Conservation (phyloP, 2,329 filamentous ascomycete species). For the Byssothecium circinans region DNA sequence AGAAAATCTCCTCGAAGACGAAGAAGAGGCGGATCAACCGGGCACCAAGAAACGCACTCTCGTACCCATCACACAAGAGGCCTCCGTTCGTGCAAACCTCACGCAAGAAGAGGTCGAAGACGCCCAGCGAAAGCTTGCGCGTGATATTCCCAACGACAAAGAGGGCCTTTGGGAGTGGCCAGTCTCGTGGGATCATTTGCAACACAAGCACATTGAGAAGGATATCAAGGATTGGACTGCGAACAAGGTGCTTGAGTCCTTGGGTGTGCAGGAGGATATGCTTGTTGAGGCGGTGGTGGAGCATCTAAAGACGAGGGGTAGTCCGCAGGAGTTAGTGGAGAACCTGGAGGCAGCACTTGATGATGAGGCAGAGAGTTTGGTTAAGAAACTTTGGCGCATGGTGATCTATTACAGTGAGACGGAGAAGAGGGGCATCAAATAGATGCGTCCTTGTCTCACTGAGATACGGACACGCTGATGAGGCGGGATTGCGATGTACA, state of each 20-base stretch:
- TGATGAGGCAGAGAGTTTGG: constrained; percentile 89
- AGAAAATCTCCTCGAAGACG: constrained; percentile 90
- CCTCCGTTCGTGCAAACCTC: constrained; percentile 54
- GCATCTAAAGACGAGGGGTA: constrained; percentile 74
- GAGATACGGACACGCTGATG: too few species aligned
- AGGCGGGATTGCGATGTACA: too few species aligned
- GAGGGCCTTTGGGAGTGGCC: constrained; percentile 89
- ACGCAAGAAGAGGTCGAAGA: constrained; percentile 85
- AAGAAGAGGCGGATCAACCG: constrained; percentile 70
- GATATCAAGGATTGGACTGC: constrained; percentile 94
- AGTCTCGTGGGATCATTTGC: constrained; percentile 89
- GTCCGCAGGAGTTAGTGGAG: constrained; percentile 78
- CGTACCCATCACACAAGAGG: constrained; percentile 51
- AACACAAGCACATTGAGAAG: constrained; percentile 76
- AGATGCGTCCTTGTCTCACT: constrained; percentile 2
- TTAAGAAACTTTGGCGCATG: constrained; percentile 98
- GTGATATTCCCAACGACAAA: constrained; percentile 86
- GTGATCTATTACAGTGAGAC: constrained; percentile 96
- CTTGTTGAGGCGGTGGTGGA: constrained; percentile 90
- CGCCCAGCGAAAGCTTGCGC: constrained; percentile 77
- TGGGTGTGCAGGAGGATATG: constrained; percentile 95
- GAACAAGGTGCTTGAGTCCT: constrained; percentile 96
- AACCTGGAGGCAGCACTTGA: constrained; percentile 88
- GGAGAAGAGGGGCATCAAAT: constrained; percentile 77
- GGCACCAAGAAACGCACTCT: constrained; percentile 71